A percentile compares a stretch with the other conserved stretches of the same genome.
Evolutionary conservation across 2,329 filamentous ascomycete species (phyloP).

Genomic region (Fusarium verticillioides): DNA sequence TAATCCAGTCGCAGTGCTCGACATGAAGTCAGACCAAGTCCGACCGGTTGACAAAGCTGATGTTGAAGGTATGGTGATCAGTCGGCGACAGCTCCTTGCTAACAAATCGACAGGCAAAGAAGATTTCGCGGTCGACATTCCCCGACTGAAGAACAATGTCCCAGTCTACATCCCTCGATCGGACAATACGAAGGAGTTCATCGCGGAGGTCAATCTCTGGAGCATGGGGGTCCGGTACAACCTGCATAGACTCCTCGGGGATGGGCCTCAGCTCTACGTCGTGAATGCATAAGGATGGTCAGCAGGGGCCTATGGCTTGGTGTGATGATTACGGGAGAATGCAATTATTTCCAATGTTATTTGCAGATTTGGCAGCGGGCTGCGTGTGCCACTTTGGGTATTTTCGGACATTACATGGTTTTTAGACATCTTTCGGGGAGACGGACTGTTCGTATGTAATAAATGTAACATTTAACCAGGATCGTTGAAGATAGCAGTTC

Average conservation of each 20-base stretch:
- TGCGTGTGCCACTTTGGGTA: neutral
- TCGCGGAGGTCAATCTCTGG: neutral
- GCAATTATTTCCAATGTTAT: neutral
- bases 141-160: neutral
- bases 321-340: too few relatives aligned
- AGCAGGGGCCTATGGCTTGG: fast-evolving
- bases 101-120: neutral
- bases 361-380: fast-evolving
- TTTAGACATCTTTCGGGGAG: neutral
- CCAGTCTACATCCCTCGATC: fast-evolving
- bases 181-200: neutral
- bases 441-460: fast-evolving
- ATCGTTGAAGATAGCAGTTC: neutral
- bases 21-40: neutral
- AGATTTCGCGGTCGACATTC: neutral
- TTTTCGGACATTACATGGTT: neutral
- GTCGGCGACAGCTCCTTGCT: fast-evolving
- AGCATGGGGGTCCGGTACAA: neutral
- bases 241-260: neutral
- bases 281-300: neutral
- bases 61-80: neutral
- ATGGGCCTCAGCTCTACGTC: fast-evolving
- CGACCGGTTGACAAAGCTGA: neutral
- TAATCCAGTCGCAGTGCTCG: neutral
- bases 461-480: too few relatives aligned